Percentiles rank a stretch among this genome's conserved stretches.
phyloP scores from a whole-genome alignment of 805 yeast genomes.

The Saturnispora silvae region DNA sequence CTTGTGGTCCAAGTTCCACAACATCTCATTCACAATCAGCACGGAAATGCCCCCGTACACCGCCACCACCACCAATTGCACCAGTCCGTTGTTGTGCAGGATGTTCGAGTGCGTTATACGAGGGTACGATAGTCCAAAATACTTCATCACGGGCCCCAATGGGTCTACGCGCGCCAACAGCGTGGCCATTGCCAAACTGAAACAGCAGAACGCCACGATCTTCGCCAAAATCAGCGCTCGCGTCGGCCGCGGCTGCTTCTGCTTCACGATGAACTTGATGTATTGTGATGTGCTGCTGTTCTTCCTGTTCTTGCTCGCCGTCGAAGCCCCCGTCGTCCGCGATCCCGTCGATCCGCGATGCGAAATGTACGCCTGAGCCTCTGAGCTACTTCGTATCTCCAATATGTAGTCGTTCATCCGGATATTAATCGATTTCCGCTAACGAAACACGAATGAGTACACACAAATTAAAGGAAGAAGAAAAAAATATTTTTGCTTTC shows the following conservation, averaged over 20 bases:
- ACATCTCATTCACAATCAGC: constrained; percentile 14
- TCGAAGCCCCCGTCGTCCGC: too few relatives aligned
- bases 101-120: too few relatives aligned
- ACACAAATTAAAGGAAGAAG: background rate
- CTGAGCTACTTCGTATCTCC: constrained; percentile 1
- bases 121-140: too few relatives aligned
- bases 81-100: too few relatives aligned
- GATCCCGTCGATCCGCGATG: too few relatives aligned
- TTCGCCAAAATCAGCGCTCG: too few relatives aligned
- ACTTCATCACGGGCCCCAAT: background rate
- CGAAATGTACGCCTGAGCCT: background rate
- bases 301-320: background rate
- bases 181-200: too few relatives aligned
- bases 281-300: too few relatives aligned
- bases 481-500: background rate
- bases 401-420: constrained; percentile 1
- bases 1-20: constrained; percentile 24
- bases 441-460: too few relatives aligned
- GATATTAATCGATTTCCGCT: background rate
- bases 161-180: too few relatives aligned
- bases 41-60: constrained; percentile 4
- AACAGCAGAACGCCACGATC: too few relatives aligned
- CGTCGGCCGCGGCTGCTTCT: too few relatives aligned
- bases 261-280: constrained; percentile 5
- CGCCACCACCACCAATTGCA: background rate